A percentile compares a stretch with the other conserved stretches of the same genome.
phyloP scores from a whole-genome alignment of 2,329 filamentous ascomycete species.

The Tricladium varicosporioides region DNA sequence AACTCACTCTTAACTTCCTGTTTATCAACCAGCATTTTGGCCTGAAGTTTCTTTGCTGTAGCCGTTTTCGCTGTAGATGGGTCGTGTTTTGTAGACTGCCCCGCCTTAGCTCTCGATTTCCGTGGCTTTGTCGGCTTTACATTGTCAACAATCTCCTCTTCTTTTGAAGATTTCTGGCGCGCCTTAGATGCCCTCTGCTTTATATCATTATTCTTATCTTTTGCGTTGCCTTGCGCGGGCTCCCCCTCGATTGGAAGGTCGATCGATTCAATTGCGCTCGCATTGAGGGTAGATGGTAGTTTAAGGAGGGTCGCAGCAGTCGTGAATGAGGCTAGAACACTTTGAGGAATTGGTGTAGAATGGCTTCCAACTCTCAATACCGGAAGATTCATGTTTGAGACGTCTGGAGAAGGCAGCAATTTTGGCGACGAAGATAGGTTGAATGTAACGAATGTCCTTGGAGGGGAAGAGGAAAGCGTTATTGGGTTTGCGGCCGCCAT shows the following conservation, averaged over 20 bases:
- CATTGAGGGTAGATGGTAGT: neutral
- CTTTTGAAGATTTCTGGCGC: conserved; percentile 16
- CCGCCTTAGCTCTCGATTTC: conserved; percentile 17
- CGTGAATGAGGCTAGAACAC: conserved; percentile 40
- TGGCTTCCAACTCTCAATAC: conserved; percentile 38
- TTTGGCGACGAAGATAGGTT: conserved; percentile 35
- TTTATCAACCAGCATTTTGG: conserved; percentile 20
- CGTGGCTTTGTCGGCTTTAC: conserved; percentile 23
- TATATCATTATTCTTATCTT: neutral
- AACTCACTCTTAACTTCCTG: neutral
- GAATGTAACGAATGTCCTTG: conserved; percentile 18
- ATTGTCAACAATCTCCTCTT: conserved; percentile 5
- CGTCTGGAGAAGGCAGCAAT: conserved; percentile 51
- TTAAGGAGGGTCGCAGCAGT: conserved; percentile 38
- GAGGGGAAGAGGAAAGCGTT: conserved; percentile 33
- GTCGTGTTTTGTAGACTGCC: too few relatives aligned
- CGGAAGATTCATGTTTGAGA: conserved; percentile 41
- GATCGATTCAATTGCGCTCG: too few relatives aligned
- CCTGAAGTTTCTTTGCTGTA: conserved; percentile 16
- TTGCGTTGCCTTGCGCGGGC: too few relatives aligned
- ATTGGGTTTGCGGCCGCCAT: conserved; percentile 39
- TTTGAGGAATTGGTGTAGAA: conserved; percentile 37
- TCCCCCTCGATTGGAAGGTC: too few relatives aligned
- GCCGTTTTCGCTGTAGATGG: conserved; percentile 4
- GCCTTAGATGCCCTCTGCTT: conserved; percentile 25